A percentile compares a stretch with the other conserved stretches of the same genome.
Conservation (phyloP, 176 grass and related monocot genomes). For the Paspalum notatum region DNA sequence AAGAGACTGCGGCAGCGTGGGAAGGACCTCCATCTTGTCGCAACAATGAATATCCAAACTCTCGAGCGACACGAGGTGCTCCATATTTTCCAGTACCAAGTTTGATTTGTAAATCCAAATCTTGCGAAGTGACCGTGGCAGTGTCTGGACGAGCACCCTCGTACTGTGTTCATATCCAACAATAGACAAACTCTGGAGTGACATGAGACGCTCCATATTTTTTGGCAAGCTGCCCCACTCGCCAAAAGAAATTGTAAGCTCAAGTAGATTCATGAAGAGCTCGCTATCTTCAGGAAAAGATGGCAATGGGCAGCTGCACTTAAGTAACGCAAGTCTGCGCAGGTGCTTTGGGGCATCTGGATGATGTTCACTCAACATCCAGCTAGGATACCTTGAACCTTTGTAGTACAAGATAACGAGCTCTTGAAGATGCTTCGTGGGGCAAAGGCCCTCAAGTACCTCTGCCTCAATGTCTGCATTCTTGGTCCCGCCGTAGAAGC, state of each 20-base stretch:
- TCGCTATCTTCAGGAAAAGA: background rate
- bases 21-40: background rate
- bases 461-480: background rate
- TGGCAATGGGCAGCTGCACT: background rate
- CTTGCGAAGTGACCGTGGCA: too few species aligned
- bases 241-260: too few species aligned
- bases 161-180: too few species aligned
- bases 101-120: too few species aligned
- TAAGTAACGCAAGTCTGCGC: background rate
- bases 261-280: background rate
- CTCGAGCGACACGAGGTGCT: too few species aligned
- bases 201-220: background rate
- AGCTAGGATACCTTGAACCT: constrained; percentile 23
- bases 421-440: background rate
- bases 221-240: background rate
- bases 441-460: constrained; percentile 44
- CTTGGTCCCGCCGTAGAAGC: background rate
- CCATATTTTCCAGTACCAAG: too few species aligned
- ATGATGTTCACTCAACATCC: background rate
- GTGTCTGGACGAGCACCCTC: too few species aligned
- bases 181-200: background rate
- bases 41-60: too few species aligned
- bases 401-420: background rate
- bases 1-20: background rate
- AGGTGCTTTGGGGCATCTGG: background rate